A percentile compares a stretch with the other conserved stretches of the same genome.
Evolutionary conservation across 768 basidiomycete species (phyloP).

Genomic region (Boletus rubroflammeus): DNA sequence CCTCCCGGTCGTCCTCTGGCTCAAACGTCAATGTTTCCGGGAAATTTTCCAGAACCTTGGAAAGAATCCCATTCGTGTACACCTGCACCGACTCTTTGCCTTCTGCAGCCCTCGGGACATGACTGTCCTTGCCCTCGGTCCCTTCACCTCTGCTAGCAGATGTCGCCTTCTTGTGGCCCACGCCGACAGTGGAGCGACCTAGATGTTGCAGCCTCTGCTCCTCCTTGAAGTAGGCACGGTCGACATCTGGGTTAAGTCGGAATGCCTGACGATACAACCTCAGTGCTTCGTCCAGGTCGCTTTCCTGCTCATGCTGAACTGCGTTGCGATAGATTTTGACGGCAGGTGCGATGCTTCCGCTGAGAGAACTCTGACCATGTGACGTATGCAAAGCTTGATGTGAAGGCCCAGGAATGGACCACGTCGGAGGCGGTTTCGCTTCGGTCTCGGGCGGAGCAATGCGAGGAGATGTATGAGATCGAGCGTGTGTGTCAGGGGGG

Average conservation of each 20-base stretch:
- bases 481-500: constrained; percentile 8
- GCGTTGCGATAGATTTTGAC: constrained; percentile 68
- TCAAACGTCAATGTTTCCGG: constrained; percentile 52
- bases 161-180: constrained; percentile 64
- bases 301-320: constrained; percentile 66
- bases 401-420: constrained; percentile 15
- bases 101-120: constrained; percentile 64
- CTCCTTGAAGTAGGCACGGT: constrained; percentile 60
- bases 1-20: constrained; percentile 63
- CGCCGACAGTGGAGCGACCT: constrained; percentile 27
- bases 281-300: constrained; percentile 74
- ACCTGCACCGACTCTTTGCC: constrained; percentile 1
- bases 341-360: constrained; percentile 43
- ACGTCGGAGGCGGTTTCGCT: constrained; percentile 6
- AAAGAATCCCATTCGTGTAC: constrained; percentile 40
- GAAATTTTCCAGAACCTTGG: constrained; percentile 47
- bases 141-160: constrained; percentile 66
- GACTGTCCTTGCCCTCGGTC: constrained; percentile 66
- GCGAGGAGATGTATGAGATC: constrained; percentile 1
- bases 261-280: constrained; percentile 77
- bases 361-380: constrained; percentile 29
- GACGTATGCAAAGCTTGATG: constrained; percentile 19
- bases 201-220: constrained; percentile 36
- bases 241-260: constrained; percentile 71
- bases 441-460: neutral